Base-by-base conservation (phyloP, 1,284 basidiomycete species). In the Rhizoctonia solani region DNA sequence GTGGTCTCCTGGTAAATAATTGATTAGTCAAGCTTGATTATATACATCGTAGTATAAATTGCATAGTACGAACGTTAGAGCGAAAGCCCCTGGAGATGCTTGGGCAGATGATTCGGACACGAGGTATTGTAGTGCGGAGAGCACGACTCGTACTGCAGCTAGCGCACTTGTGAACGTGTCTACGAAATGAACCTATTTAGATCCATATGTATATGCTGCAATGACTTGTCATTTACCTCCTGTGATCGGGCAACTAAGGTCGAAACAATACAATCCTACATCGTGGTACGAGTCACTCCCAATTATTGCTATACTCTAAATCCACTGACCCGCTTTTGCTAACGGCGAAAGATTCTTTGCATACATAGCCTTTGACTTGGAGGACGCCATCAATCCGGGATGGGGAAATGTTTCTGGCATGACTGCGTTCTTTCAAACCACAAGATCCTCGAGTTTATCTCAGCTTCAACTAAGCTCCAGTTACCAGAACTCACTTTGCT, bases 211-310 rank as follows among this genome's bases (percentile, higher is more conserved):
- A 4, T 25, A 29, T 32, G 39, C 42, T 49, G 27, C 16, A 37
- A 29, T 34, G 32, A 6, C 44, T 46, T 49, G 25, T 16, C 19
- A 39, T 65, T 27, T 30, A 76, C 76, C 72, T 50, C 71, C 71
- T 0, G 76, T 78, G 70, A 79, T 76, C 1, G 77, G 76, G 55
- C 74, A 74, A 30, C 76, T 77, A 27, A 79, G 71, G 70, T 79
- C 78, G 69, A 79, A 79, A 42, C 75, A 78, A 70, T 76, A 77
- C 47, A 74, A 71, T 4, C 78, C 79, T 78, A 16, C 46, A 44
- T 42, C 27, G 30, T n/a, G n/a, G n/a, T n/a, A n/a, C n/a, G n/a
- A n/a, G n/a, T n/a, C n/a, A n/a, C n/a, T n/a, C n/a, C n/a, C 16
- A 32, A 11, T 46, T 23, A 37, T 14, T 54, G 19, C 54, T 30